Evolutionary conservation across 2,329 filamentous ascomycete species (phyloP), one percentile per base, ranked within the genome.

Genomic region (Zasmidium cellare): DNA sequence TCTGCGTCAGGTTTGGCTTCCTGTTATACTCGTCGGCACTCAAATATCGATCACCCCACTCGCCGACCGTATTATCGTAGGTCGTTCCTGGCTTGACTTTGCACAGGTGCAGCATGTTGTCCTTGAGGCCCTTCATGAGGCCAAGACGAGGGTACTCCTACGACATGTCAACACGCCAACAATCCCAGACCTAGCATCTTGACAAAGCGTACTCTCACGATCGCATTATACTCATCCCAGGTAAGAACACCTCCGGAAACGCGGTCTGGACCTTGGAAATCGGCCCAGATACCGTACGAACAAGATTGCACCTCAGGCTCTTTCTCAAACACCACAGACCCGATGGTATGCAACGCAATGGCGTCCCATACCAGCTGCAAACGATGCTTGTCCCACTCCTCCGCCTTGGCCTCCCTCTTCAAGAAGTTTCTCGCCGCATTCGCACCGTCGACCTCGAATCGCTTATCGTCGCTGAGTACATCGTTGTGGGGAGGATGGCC

Each of bases 391-490:
- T 77, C 72, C 76, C 77, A 80, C 16, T 62, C 50, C 35, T 57
- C 53, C 5, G 62, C 55, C n/a, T 56, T 55, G 18, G 60, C 61
- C 53, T 72, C 50, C 44, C 44, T 52, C 31, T 53, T 55, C 48
- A 80, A 53, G 56, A 80, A 80, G 0, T 74, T 66, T 0, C 76
- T 67, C 1, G 79, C 77, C 2, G 73, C 76, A 54, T 78, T 74
- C 9, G 79, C 80, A 14, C 79, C 76, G 63, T 82, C 80, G 22
- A 82, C 77, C 59, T 83, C 80, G 65, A 82, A 82, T 9, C 79
- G 74, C 24, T 77, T 77, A 66, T 82, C 78, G 1, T 63, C 48
- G 41, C 75, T 77, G 16, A 79, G 59, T 9, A 77, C 55, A 28
- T 68, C 63, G 14, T 69, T 67, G 58, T 81, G 79, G 23, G 80